Percentiles rank a stretch among this genome's conserved stretches.
These are phyloP conservation scores for Moniliella sp. DNA, from an alignment of 1,284 basidiomycete species.

Conservation along the genomic window DNA sequence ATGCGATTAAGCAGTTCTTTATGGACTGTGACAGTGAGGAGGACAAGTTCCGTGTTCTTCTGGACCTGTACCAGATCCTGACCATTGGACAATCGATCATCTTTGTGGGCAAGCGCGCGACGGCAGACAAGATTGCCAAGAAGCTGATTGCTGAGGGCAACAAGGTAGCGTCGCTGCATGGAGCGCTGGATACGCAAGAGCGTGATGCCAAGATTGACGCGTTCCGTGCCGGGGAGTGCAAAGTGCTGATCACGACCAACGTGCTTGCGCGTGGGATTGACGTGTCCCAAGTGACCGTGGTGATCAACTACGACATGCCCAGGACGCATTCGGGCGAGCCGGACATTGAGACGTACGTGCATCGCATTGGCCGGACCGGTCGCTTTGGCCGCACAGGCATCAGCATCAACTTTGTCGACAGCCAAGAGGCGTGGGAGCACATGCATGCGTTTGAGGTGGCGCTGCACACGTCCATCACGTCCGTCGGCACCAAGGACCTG, in stretches of 20 bases:
- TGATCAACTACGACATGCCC: constrained; percentile 76
- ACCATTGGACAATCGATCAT: constrained; percentile 94
- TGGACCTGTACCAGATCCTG: constrained; percentile 67
- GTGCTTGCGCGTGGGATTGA: constrained; percentile 96
- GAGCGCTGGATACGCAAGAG: constrained; percentile 66
- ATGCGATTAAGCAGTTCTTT: constrained; percentile 90
- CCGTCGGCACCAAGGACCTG: constrained; percentile 27
- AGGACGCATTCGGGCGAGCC: constrained; percentile 42
- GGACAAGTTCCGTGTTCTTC: constrained; percentile 85
- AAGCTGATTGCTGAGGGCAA: constrained; percentile 83
- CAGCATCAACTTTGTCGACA: constrained; percentile 33
- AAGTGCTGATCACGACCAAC: constrained; percentile 95
- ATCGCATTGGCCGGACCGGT: constrained; percentile 61
- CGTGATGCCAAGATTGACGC: constrained; percentile 80
- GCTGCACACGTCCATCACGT: constrained; percentile 22
- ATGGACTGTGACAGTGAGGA: constrained; percentile 62
- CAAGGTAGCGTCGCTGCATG: constrained; percentile 84
- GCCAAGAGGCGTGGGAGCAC: constrained; percentile 20
- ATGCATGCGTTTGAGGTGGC: constrained; percentile 26
- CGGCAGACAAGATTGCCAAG: constrained; percentile 72
- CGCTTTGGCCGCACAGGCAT: constrained; percentile 15
- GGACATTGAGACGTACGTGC: constrained; percentile 90
- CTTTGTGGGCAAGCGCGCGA: constrained; percentile 58
- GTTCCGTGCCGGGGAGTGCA: constrained; percentile 85
- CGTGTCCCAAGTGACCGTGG: constrained; percentile 74